These are phyloP conservation scores for Pelargonium australe DNA, from an alignment of 441 rosid genomes.

Conservation along the genomic window DNA sequence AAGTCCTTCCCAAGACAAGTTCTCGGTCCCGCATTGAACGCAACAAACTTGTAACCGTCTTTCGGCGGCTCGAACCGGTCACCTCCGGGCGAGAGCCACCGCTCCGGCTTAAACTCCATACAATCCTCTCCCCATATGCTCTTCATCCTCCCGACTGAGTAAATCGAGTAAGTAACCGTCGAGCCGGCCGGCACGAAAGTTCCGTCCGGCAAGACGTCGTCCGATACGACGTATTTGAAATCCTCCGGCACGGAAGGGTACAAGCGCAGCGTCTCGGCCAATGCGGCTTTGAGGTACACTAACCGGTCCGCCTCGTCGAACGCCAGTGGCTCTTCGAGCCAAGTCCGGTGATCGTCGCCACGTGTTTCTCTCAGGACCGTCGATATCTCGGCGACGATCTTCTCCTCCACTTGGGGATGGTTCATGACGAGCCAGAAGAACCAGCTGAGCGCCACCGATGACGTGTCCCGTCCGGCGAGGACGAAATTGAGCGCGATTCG, in stretches of 20 bases:
- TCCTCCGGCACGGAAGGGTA: constrained; percentile 88
- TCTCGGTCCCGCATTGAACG: constrained; percentile 26
- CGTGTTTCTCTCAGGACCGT: constrained; percentile 66
- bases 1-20: constrained; percentile 23
- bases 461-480: constrained; percentile 98
- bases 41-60: constrained; percentile 56
- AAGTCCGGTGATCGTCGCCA: constrained; percentile 43
- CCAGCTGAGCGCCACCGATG: constrained; percentile 88
- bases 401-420: constrained; percentile 59
- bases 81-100: constrained; percentile 77
- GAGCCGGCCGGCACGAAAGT: constrained; percentile 89
- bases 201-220: constrained; percentile 81
- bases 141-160: constrained; percentile 87
- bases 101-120: constrained; percentile 66
- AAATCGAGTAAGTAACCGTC: constrained; percentile 82
- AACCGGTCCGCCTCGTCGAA: constrained; percentile 74
- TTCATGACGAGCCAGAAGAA: constrained; percentile 72
- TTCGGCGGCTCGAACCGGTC: constrained; percentile 47
- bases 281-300: constrained; percentile 73
- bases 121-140: constrained; percentile 89
- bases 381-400: constrained; percentile 58
- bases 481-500: constrained; percentile 93
- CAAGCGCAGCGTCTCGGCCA: constrained; percentile 76
- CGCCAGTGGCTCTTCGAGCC: constrained; percentile 62
- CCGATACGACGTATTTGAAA: constrained; percentile 70